These are phyloP conservation scores for Penicillium steckii DNA, from an alignment of 495 filamentous ascomycete genomes.

Conservation along the genomic window DNA sequence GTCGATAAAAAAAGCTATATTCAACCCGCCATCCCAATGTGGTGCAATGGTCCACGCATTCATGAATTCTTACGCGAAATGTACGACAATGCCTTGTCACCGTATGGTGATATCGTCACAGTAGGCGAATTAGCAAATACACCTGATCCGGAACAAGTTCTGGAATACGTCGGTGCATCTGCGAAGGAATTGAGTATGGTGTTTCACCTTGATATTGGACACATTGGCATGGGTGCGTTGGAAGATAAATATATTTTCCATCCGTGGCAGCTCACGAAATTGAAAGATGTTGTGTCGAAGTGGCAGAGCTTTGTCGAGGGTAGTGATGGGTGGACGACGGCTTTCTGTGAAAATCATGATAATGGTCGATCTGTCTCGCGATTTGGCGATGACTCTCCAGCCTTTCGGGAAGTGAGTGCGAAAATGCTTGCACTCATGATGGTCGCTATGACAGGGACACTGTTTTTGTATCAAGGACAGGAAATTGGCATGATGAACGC, in stretches of 20 bases:
- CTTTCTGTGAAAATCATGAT: slow-evolving; percentile 63
- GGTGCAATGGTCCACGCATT: slow-evolving; percentile 54
- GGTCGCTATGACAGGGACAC: slow-evolving; percentile 54
- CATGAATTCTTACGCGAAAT: slow-evolving; percentile 52
- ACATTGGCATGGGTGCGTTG: slow-evolving; percentile 41
- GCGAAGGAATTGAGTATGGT: slow-evolving; percentile 49
- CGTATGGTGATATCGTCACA: slow-evolving; percentile 32
- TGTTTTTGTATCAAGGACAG: slow-evolving; percentile 71
- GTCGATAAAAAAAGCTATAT: slow-evolving; percentile 26
- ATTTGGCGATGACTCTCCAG: slow-evolving; percentile 42
- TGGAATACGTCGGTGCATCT: slow-evolving; percentile 41
- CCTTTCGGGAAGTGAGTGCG: slow-evolving; percentile 39
- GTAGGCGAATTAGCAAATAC: slow-evolving; percentile 50
- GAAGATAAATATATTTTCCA: slow-evolving; percentile 36
- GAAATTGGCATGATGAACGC: slow-evolving; percentile 70
- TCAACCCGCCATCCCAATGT: slow-evolving; percentile 43
- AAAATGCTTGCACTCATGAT: slow-evolving; percentile 60
- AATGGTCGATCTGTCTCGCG: slow-evolving; percentile 55
- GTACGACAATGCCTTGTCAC: background rate
- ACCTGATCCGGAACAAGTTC: slow-evolving; percentile 33
- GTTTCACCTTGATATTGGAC: slow-evolving; percentile 51
- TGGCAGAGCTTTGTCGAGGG: slow-evolving; percentile 47
- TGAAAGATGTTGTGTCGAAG: slow-evolving; percentile 33
- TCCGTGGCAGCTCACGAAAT: slow-evolving; percentile 36
- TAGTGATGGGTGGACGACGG: slow-evolving; percentile 48